Base-by-base conservation (phyloP, 257 asterid genomes). In the Voacanga thouarsii region DNA sequence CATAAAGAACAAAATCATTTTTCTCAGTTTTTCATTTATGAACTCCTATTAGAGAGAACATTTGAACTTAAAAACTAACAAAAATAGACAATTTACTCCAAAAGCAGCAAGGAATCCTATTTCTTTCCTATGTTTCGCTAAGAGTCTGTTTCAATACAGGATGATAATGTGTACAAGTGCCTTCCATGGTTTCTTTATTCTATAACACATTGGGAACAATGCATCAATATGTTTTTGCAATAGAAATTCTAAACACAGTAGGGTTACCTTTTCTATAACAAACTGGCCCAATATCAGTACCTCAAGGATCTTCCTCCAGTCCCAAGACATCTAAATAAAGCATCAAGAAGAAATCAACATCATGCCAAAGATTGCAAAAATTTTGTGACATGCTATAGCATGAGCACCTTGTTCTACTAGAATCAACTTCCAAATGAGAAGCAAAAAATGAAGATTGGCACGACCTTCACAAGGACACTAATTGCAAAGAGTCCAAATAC, bases 291-390 rank as follows among this genome's bases (percentile, higher is more conserved):
- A 73, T 75, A 96, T 89, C 81, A 96, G 96, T 51, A 90, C 96
- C 88, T 96, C 98, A 39, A 96, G 97, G 60, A 95, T 95, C 94
- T 93, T 95, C 83, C 98, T 91, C 99, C 98, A 95, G 87, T 95
- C 97, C 97, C 96, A 95, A 47, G 99, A 93, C 94, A 95, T 93
- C 99, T 95, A 82, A 74, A 80, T 64, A 16, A 3, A 83, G 55
- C 65, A 79, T 44, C 72, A 77, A 72, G 80, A 39, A 4, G 72
- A 57, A 74, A 44, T 77, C 68, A 65, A 49, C 75, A 57, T 43
- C 55, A 51, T 53, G 37, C 30, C 56, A 33, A 19, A 45, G 41
- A 59, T 61, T 8, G 30, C 33, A 12, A 19, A 41, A 71, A 33
- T 53, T 19, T 24, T 2, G 33, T 39, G 26, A n/a, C 11, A 49